Evolutionary conservation across 2,329 filamentous ascomycete species (phyloP), one percentile per base, ranked within the genome.

Genomic region (Aspergillus sp.): DNA sequence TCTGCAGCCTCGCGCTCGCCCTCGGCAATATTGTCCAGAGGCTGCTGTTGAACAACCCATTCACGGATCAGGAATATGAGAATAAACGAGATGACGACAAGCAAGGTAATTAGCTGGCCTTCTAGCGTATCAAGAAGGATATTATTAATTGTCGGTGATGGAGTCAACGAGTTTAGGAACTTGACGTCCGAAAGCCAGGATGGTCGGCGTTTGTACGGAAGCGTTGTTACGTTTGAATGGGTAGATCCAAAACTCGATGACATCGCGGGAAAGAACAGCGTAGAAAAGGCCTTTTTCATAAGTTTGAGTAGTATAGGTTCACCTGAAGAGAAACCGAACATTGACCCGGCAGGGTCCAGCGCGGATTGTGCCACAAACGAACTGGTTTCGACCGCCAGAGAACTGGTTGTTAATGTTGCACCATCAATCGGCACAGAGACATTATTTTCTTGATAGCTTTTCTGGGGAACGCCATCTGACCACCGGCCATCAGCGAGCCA

Each of bases 41-140:
- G 95, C 70, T 99, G 95, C 72, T 99, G 95, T 72, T 99, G 95
- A 9, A 99, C 92, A 50, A 99, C 95, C 83, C 96, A 99, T 76
- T 99, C 95, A 47, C 96, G 82, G 47, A 99, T 97, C 4, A 99
- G 78, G 65, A 99, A 99, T 42, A 99, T 87, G n/a, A 99, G 79
- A 58, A 99, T 97, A 74, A 98, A 99, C 57, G 89, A 92, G 44
- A 96, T 83, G 7, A 99, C 93, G 50, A 98, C 91, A 11, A 96
- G 78, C 5, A 97, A 78, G 0, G 93, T 99, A 64, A 99, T 96
- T 48, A 98, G 85, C 70, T 96, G 93, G 4, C 95, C 95, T 76
- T 99, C 95, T 3, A 97, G 78, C 1, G 93, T 85, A 64, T 92
- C 89, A 52, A 98, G 87, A 15, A 97, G 76, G 51, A 89, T 83